Evolutionary conservation across 768 basidiomycete species (phyloP).

Genomic region (Cyclocybe aegerita): DNA sequence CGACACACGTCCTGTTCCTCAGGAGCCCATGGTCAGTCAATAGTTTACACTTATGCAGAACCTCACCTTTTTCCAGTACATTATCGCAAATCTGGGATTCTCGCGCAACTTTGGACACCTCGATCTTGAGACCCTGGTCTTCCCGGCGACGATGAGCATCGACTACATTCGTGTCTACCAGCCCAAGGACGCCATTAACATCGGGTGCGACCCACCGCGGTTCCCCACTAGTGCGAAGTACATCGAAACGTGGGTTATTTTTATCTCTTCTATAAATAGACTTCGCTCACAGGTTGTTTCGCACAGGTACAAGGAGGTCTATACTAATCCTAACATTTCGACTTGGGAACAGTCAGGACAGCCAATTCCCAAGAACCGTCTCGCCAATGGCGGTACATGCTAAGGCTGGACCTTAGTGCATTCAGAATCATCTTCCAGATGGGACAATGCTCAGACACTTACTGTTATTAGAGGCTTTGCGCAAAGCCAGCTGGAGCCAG

Average conservation of each 20-base stretch:
- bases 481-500: too few species aligned
- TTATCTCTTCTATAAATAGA: background rate
- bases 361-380: slow-evolving; percentile 57
- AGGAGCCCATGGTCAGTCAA: slow-evolving; percentile 68
- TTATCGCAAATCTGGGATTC: slow-evolving; percentile 75
- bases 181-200: slow-evolving; percentile 57
- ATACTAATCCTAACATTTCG: slow-evolving; percentile 70
- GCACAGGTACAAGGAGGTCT: slow-evolving; percentile 51
- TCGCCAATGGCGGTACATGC: slow-evolving; percentile 8
- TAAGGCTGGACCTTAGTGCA: background rate
- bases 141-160: slow-evolving; percentile 68
- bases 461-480: too few species aligned
- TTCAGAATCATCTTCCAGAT: too few species aligned
- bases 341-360: slow-evolving; percentile 60
- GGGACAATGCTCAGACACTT: background rate
- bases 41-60: background rate
- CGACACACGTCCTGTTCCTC: slow-evolving; percentile 58
- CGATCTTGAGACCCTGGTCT: slow-evolving; percentile 60
- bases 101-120: slow-evolving; percentile 67
- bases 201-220: slow-evolving; percentile 75
- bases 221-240: slow-evolving; percentile 77
- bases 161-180: slow-evolving; percentile 91
- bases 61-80: slow-evolving; percentile 13
- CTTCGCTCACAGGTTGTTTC: background rate
- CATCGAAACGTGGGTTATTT: slow-evolving; percentile 47